A percentile compares a stretch with the other conserved stretches of the same genome.
Conservation (phyloP, 208 protist species). For the Trypanosoma mega region DNA sequence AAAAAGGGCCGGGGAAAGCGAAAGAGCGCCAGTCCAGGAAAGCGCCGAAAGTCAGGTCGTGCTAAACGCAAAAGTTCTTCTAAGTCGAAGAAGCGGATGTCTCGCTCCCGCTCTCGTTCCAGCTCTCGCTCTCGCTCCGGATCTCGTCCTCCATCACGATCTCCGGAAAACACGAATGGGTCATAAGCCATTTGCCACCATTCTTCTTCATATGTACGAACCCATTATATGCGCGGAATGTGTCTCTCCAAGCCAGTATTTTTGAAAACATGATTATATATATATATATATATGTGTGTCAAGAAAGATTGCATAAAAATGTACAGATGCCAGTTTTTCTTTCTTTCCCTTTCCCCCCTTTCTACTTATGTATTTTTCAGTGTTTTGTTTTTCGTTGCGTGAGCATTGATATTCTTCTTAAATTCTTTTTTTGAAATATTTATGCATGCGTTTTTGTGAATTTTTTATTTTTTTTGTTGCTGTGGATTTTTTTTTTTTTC, state of each 20-base stretch:
- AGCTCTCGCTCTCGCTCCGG: too few relatives aligned
- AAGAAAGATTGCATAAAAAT: not conserved
- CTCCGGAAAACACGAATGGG: too few relatives aligned
- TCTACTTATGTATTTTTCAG: not conserved
- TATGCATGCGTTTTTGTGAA: not conserved
- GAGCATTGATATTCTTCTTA: constrained; percentile 7
- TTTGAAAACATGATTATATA: constrained; percentile 2
- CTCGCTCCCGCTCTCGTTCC: not conserved
- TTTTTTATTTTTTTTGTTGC: not conserved
- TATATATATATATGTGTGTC: constrained; percentile 3
- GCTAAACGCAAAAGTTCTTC: too few relatives aligned
- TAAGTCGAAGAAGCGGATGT: not conserved
- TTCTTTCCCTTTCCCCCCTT: not conserved
- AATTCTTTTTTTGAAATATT: not conserved
- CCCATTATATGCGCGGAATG: too few relatives aligned
- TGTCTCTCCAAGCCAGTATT: too few relatives aligned
- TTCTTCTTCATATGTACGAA: too few relatives aligned
- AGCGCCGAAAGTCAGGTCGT: not conserved
- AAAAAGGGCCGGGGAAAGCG: constrained; percentile 1
- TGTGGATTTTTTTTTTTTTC: constrained; percentile 11
- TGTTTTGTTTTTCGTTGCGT: not conserved
- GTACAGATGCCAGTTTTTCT: not conserved
- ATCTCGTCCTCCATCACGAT: too few relatives aligned
- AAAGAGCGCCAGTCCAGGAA: not conserved
- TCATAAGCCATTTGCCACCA: too few relatives aligned